A percentile compares a stretch with the other conserved stretches of the same genome.
Evolutionary conservation across 2,329 filamentous ascomycete species (phyloP).

Genomic region (Ophiocordyceps camponoti-saundersi): DNA sequence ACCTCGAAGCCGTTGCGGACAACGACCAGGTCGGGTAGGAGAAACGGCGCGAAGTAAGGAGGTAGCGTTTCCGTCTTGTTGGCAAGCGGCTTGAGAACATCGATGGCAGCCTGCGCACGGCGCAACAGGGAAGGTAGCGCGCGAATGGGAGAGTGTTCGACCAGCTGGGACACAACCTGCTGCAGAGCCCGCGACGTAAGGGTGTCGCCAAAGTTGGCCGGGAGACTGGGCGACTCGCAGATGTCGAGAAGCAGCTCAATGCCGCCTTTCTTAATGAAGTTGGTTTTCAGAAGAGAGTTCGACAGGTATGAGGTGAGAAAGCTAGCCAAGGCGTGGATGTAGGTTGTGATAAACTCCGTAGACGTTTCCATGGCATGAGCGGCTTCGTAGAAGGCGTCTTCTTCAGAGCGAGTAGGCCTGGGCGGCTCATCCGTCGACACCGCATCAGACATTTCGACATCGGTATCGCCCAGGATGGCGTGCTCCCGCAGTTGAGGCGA

Average conservation of each 20-base stretch:
- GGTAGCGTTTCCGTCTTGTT: constrained; percentile 25
- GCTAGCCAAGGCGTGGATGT: constrained; percentile 56
- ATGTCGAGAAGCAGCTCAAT: constrained; percentile 75
- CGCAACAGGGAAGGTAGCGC: constrained; percentile 67
- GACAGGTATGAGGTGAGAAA: constrained; percentile 63
- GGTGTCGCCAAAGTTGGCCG: constrained; percentile 41
- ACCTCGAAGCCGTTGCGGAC: constrained; percentile 15
- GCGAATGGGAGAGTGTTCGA: constrained; percentile 66
- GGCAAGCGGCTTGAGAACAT: constrained; percentile 50
- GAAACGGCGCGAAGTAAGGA: constrained; percentile 55
- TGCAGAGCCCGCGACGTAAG: constrained; percentile 53
- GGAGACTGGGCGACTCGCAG: constrained; percentile 64
- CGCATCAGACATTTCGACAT: constrained; percentile 51
- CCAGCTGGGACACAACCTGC: constrained; percentile 57
- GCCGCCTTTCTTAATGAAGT: constrained; percentile 64
- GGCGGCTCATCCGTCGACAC: constrained; percentile 7
- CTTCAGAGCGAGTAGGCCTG: constrained; percentile 3
- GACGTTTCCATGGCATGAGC: constrained; percentile 7
- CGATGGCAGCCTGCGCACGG: constrained; percentile 53
- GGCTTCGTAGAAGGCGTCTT: not conserved
- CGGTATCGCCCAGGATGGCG: constrained; percentile 20
- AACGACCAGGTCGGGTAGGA: constrained; percentile 26
- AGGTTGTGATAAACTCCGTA: constrained; percentile 36
- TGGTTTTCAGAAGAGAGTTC: constrained; percentile 53
- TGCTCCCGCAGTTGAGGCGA: constrained; percentile 22